Evolutionary conservation across 2,329 filamentous ascomycete genomes (phyloP).

Genomic region (Colletotrichum orbiculare): DNA sequence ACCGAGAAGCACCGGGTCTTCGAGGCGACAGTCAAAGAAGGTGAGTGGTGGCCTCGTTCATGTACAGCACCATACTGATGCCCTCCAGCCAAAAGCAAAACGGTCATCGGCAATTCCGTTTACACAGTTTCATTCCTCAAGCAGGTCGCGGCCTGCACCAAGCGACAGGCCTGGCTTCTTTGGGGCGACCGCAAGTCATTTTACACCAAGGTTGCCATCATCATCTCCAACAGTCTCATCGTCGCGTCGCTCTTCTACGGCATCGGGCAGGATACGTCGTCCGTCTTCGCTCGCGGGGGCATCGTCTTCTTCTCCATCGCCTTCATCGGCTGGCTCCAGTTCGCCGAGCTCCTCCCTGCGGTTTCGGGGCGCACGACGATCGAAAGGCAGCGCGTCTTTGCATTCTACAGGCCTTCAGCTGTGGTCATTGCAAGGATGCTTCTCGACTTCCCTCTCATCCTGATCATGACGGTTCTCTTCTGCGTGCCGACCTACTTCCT

Average conservation of each 20-base stretch:
- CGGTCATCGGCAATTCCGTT: constrained; percentile 74
- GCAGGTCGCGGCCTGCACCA: constrained; percentile 76
- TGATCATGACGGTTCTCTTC: constrained; percentile 32
- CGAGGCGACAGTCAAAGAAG: constrained; percentile 24
- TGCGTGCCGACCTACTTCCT: constrained; percentile 32
- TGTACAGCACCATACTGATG: neutral
- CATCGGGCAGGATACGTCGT: constrained; percentile 51
- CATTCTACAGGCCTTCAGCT: constrained; percentile 35
- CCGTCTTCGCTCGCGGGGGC: constrained; percentile 22
- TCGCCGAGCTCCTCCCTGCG: constrained; percentile 32
- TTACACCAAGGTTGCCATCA: constrained; percentile 83
- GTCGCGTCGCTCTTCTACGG: constrained; percentile 84
- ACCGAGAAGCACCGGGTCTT: constrained; percentile 41
- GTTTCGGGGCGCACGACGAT: constrained; percentile 31
- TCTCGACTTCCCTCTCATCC: constrained; percentile 25
- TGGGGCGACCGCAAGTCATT: constrained; percentile 79
- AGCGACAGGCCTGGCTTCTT: constrained; percentile 83
- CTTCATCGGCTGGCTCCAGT: constrained; percentile 37
- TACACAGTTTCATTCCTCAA: constrained; percentile 81
- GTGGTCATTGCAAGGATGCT: constrained; percentile 29
- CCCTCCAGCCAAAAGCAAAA: constrained; percentile 69
- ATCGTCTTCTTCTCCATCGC: constrained; percentile 34
- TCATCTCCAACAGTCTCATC: constrained; percentile 78
- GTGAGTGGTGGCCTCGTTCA: neutral
- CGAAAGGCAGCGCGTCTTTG: constrained; percentile 30